phyloP scores from a whole-genome alignment of 176 grass and related monocot species.

The Aegilops speltoides region DNA sequence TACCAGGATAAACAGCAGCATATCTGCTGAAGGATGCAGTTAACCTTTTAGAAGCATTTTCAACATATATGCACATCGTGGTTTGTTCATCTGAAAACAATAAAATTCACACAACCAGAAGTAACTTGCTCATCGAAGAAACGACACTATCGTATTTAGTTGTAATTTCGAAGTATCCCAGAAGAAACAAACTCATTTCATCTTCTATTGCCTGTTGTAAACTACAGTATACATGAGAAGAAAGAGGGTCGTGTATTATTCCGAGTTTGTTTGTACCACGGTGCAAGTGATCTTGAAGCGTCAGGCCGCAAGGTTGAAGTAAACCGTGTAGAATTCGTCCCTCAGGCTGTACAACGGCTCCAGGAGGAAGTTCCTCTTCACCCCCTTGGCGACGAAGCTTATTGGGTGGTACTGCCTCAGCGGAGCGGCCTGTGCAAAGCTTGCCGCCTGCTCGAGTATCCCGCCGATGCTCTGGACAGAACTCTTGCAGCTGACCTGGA shows the following conservation, averaged over 20 bases:
- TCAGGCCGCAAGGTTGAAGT: conserved; percentile 79
- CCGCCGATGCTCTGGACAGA: conserved; percentile 35
- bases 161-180: conserved; percentile 15
- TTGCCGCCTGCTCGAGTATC: conserved; percentile 57
- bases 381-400: conserved; percentile 73
- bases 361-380: conserved; percentile 67
- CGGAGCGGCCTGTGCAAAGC: conserved; percentile 46
- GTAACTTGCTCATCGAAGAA: neutral
- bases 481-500: conserved; percentile 52
- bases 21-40: neutral
- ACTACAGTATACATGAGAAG: conserved; percentile 5
- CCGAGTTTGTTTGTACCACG: conserved; percentile 23
- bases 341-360: conserved; percentile 74
- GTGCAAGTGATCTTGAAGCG: conserved; percentile 10
- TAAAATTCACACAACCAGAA: neutral
- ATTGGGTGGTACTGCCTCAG: conserved; percentile 62
- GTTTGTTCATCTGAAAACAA: neutral
- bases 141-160: neutral
- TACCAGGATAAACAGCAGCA: neutral
- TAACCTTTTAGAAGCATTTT: conserved; percentile 7
- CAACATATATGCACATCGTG: no score
- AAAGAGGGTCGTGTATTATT: conserved; percentile 14
- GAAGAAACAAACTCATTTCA: conserved; percentile 10
- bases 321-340: conserved; percentile 81
- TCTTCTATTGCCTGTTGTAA: conserved; percentile 15